These are phyloP conservation scores for Ceratocystis alfenasii DNA, from an alignment of 2,329 filamentous ascomycete species.

Conservation along the genomic window DNA sequence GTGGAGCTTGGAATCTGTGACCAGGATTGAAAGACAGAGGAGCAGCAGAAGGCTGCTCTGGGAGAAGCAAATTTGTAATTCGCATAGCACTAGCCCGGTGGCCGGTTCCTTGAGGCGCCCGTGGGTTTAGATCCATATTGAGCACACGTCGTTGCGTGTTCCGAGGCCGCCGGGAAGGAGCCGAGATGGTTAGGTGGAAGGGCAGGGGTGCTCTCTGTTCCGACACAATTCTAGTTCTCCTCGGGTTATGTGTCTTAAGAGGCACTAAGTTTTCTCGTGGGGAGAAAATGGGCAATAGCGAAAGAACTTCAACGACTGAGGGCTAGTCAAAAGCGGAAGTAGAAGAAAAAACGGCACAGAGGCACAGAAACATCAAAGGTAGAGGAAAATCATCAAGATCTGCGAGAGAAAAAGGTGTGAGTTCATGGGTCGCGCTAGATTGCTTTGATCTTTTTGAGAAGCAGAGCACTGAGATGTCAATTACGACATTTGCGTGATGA, in stretches of 20 bases:
- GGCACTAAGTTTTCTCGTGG: background rate
- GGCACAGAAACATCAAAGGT: background rate
- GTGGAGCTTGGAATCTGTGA: background rate
- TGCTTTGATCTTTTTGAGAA: background rate
- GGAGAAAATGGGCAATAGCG: background rate
- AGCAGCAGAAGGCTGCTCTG: background rate
- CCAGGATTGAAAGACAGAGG: background rate
- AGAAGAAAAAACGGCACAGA: background rate
- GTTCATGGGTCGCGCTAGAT: background rate
- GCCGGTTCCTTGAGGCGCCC: background rate
- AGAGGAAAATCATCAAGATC: background rate
- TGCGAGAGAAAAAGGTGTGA: background rate
- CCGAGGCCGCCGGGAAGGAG: slow-evolving; percentile 3
- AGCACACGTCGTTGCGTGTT: slow-evolving; percentile 9
- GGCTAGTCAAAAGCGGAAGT: background rate
- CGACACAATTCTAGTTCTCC: background rate
- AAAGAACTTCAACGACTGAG: background rate
- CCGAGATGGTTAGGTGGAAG: slow-evolving; percentile 1
- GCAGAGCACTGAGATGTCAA: background rate
- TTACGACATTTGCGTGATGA: background rate
- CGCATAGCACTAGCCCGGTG: slow-evolving; percentile 14
- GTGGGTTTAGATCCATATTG: slow-evolving; percentile 8
- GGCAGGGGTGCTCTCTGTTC: background rate
- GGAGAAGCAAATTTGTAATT: slow-evolving; percentile 8
- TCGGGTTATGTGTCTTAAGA: background rate